Percentiles rank a stretch among this genome's conserved stretches.
Conservation (phyloP, 768 basidiomycete genomes). For the Boletus tylopilopsis region DNA sequence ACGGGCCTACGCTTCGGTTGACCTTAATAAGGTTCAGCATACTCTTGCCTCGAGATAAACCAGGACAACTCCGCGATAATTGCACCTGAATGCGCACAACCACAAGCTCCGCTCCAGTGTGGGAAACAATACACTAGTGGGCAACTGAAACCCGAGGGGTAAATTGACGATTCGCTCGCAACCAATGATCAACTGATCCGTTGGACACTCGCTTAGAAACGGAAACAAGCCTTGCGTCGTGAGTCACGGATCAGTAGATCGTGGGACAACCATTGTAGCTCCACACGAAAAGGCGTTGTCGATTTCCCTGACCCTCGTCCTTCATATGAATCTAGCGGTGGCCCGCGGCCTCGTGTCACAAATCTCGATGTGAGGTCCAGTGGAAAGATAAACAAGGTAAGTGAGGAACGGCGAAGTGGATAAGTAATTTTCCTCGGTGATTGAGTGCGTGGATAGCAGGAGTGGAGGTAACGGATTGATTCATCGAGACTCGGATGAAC, state of each 20-base stretch:
- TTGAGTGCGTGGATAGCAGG: conserved; percentile 7
- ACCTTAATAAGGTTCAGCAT: not conserved
- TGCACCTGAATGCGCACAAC: not conserved
- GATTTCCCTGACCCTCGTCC: not conserved
- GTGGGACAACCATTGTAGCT: not conserved
- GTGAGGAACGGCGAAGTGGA: conserved; percentile 8
- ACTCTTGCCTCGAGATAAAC: not conserved
- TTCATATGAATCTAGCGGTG: conserved; percentile 2
- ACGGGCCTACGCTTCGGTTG: not conserved
- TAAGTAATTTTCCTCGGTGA: not conserved
- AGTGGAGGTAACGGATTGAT: not conserved
- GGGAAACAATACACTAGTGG: too few species aligned
- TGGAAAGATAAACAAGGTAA: conserved; percentile 3
- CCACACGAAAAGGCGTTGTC: not conserved
- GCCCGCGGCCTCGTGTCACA: conserved; percentile 21
- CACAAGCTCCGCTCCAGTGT: conserved; percentile 13
- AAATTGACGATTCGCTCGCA: conserved; percentile 1
- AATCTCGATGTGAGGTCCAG: conserved; percentile 3
- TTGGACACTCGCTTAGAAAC: too few species aligned
- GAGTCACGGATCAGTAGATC: not conserved
- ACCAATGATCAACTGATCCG: not conserved
- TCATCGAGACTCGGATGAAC: not conserved
- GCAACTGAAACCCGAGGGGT: conserved; percentile 4
- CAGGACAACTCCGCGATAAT: not conserved
- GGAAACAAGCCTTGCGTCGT: not conserved